Percentiles rank a stretch among this genome's conserved stretches.
Evolutionary conservation across 2,329 filamentous ascomycete species (phyloP).

Genomic region (Aureobasidium sp.): DNA sequence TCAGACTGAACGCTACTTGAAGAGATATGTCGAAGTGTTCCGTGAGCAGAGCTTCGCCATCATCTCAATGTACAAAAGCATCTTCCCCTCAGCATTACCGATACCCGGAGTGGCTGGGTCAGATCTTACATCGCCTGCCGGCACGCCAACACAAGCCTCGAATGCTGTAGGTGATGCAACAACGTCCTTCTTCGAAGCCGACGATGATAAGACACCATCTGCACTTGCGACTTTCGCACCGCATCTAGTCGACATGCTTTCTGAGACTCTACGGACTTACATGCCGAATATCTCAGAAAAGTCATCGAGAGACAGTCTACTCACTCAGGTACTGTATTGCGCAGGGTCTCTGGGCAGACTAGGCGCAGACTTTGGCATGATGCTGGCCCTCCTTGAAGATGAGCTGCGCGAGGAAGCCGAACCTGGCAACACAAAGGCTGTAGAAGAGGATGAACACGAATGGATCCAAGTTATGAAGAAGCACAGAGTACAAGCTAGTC

Average conservation of each 20-base stretch:
- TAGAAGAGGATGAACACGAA: slow-evolving; percentile 50
- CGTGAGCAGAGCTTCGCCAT: slow-evolving; percentile 96
- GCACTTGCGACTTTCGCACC: slow-evolving; percentile 78
- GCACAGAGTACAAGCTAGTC: slow-evolving; percentile 75
- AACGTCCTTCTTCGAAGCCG: not conserved
- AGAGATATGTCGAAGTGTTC: slow-evolving; percentile 94
- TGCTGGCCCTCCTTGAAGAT: slow-evolving; percentile 61
- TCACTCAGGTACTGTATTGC: slow-evolving; percentile 90
- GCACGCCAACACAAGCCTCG: not conserved
- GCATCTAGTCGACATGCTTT: slow-evolving; percentile 73
- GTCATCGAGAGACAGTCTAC: slow-evolving; percentile 72
- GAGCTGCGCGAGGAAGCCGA: slow-evolving; percentile 37
- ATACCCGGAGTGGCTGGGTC: slow-evolving; percentile 25
- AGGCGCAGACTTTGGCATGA: slow-evolving; percentile 86
- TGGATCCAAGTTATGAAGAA: slow-evolving; percentile 88
- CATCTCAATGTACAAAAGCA: slow-evolving; percentile 86
- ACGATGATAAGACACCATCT: slow-evolving; percentile 45
- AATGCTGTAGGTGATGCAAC: not conserved
- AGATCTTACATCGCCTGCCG: not conserved
- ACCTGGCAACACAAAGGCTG: slow-evolving; percentile 63
- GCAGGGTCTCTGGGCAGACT: slow-evolving; percentile 83
- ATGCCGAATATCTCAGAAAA: slow-evolving; percentile 76
- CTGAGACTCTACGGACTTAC: slow-evolving; percentile 67
- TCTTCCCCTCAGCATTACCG: slow-evolving; percentile 61
- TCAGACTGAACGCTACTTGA: slow-evolving; percentile 89